A percentile compares a stretch with the other conserved stretches of the same genome.
phyloP scores from a whole-genome alignment of 2,329 filamentous ascomycete genomes.

The Fusarium irregulare region DNA sequence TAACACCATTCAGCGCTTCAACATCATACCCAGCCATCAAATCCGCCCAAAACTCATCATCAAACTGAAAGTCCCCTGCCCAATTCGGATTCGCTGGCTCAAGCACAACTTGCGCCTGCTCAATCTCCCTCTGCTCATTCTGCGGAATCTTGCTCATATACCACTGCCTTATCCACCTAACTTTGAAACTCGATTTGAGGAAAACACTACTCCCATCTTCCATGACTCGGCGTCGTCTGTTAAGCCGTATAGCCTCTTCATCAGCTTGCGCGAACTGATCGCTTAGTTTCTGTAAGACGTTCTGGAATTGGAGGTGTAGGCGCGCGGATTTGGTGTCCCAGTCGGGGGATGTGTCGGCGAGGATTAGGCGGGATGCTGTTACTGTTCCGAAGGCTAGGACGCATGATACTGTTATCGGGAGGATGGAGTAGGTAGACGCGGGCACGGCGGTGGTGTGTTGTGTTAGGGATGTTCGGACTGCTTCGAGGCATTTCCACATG shows the following conservation, averaged over 20 bases:
- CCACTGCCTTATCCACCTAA: slow-evolving; percentile 57
- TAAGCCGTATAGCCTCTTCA: slow-evolving; percentile 34
- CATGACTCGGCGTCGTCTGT: slow-evolving; percentile 43
- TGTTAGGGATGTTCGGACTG: slow-evolving; percentile 44
- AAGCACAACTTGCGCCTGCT: slow-evolving; percentile 8
- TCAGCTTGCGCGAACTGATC: slow-evolving; percentile 51
- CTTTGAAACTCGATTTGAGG: slow-evolving; percentile 50
- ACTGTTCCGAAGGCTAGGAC: slow-evolving; percentile 52
- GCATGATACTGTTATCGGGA: slow-evolving; percentile 48
- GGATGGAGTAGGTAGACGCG: slow-evolving; percentile 38
- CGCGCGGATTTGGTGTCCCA: slow-evolving; percentile 53
- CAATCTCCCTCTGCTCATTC: slow-evolving; percentile 26
- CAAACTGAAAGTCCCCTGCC: slow-evolving; percentile 44
- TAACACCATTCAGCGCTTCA: slow-evolving; percentile 12
- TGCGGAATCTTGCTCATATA: slow-evolving; percentile 44
- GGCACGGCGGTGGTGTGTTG: slow-evolving; percentile 45
- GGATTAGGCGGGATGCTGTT: slow-evolving; percentile 51
- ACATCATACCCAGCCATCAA: slow-evolving; percentile 41
- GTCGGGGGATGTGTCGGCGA: slow-evolving; percentile 50
- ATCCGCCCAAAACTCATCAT: slow-evolving; percentile 48
- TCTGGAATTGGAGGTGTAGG: slow-evolving; percentile 49
- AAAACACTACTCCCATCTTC: slow-evolving; percentile 49
- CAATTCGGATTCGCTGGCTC: slow-evolving; percentile 32
- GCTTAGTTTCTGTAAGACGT: slow-evolving; percentile 43
- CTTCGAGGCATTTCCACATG: slow-evolving; percentile 53